A percentile compares a stretch with the other conserved stretches of the same genome.
phyloP scores from a whole-genome alignment of 2,329 filamentous ascomycete genomes.

The Cordyceps cateniannulata region DNA sequence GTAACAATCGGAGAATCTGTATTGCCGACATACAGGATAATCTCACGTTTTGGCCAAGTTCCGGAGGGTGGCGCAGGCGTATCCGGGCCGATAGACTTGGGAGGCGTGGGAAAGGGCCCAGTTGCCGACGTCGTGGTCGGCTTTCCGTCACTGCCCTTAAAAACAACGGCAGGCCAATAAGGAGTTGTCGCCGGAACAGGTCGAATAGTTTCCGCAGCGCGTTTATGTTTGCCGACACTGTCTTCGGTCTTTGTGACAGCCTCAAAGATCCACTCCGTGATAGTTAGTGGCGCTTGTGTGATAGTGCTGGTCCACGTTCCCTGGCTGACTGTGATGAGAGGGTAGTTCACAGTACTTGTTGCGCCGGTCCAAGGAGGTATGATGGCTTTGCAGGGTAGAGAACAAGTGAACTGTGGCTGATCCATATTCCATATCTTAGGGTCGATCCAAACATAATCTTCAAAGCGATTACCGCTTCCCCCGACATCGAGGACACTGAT shows the following conservation, averaged over 20 bases:
- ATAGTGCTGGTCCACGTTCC: conserved; percentile 26
- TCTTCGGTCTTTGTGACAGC: conserved; percentile 17
- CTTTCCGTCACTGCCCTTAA: conserved; percentile 17
- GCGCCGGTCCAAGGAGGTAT: conserved; percentile 23
- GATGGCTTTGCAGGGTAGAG: conserved; percentile 22
- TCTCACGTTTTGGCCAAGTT: conserved; percentile 13
- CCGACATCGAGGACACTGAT: conserved; percentile 20
- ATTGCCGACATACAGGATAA: conserved; percentile 2
- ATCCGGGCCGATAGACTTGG: conserved; percentile 14
- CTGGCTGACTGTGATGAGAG: conserved; percentile 24
- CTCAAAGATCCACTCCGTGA: conserved; percentile 21
- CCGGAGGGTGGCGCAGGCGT: conserved; percentile 13
- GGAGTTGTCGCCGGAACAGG: conserved; percentile 18
- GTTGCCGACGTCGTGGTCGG: conserved; percentile 13
- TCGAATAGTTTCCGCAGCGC: conserved; percentile 10
- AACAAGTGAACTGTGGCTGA: conserved; percentile 22
- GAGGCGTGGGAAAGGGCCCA: conserved; percentile 17
- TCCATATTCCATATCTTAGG: conserved; percentile 26
- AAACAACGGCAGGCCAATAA: conserved; percentile 19
- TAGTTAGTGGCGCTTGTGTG: conserved; percentile 22
- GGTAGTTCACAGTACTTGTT: conserved; percentile 25
- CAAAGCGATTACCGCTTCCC: not conserved
- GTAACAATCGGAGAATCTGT: conserved; percentile 1
- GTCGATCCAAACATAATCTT: conserved; percentile 9
- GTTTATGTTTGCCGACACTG: conserved; percentile 11